These are phyloP conservation scores for Apodospora peruviana DNA, from an alignment of 495 filamentous ascomycete species.

Conservation along the genomic window DNA sequence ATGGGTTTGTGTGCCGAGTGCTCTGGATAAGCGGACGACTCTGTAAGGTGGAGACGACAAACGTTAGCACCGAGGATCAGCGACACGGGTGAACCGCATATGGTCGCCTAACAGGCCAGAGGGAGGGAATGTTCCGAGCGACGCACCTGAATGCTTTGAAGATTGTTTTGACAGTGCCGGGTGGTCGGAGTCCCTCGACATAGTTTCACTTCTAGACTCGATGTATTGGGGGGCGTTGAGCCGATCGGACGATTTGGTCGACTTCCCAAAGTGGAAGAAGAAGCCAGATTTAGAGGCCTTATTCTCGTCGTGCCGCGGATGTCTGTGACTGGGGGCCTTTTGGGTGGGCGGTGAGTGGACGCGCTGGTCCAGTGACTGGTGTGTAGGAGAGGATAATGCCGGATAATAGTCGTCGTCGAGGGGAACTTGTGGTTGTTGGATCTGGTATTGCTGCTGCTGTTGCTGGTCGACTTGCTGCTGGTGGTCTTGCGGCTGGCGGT, in stretches of 20 bases:
- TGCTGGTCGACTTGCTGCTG: conserved; percentile 1
- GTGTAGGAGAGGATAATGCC: conserved; percentile 16
- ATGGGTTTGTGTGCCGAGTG: conserved; percentile 27
- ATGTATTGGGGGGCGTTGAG: conserved; percentile 28
- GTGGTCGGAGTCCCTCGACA: conserved; percentile 38
- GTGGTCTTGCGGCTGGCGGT: conserved; percentile 1
- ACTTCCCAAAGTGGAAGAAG: conserved; percentile 43
- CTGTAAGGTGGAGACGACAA: conserved; percentile 22
- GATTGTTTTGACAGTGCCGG: conserved; percentile 35
- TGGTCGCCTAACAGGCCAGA: no score
- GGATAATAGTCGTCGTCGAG: conserved; percentile 11
- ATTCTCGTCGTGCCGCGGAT: conserved; percentile 24
- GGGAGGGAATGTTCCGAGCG: conserved; percentile 5
- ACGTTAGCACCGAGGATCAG: conserved; percentile 8
- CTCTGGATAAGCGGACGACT: conserved; percentile 33
- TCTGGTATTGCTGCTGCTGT: conserved; percentile 11
- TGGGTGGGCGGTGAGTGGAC: conserved; percentile 8
- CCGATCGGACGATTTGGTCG: conserved; percentile 33
- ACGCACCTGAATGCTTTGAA: conserved; percentile 43
- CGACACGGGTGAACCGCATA: no score
- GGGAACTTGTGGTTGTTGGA: conserved; percentile 4
- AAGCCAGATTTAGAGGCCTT: conserved; percentile 34
- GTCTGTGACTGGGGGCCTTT: conserved; percentile 15
- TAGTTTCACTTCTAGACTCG: conserved; percentile 33
- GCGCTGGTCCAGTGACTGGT: conserved; percentile 10